phyloP scores from a whole-genome alignment of 2,329 filamentous ascomycete genomes.

The Chrysosporium keratinophilum region DNA sequence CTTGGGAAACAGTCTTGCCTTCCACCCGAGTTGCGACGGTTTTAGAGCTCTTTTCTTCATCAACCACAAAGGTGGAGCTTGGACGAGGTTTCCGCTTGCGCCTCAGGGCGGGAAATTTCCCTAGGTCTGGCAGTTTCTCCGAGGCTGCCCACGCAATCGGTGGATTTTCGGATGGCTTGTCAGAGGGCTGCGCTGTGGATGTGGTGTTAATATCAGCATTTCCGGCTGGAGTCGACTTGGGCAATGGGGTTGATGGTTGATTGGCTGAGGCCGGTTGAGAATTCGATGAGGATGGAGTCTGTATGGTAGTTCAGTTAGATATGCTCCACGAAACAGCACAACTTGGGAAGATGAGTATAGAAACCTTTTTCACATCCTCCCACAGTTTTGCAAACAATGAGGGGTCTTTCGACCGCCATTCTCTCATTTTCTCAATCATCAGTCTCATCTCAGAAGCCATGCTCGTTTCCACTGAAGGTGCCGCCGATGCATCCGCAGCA shows the following conservation, averaged over 20 bases:
- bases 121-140: conserved; percentile 10
- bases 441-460: conserved; percentile 44
- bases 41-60: background rate
- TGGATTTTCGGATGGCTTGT: background rate
- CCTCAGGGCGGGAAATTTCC: conserved; percentile 15
- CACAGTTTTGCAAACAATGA: conserved; percentile 46
- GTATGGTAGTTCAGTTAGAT: background rate
- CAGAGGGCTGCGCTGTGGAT: background rate
- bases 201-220: background rate
- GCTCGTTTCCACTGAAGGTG: conserved; percentile 20
- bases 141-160: background rate
- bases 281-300: background rate
- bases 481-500: background rate
- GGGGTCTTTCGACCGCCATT: conserved; percentile 47
- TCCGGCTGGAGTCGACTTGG: background rate
- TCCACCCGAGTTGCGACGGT: background rate
- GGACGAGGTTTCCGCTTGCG: conserved; percentile 9
- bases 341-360: background rate
- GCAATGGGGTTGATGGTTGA: background rate
- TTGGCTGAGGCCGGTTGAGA: background rate
- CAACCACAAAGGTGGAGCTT: background rate
- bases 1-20: background rate
- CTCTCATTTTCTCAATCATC: conserved; percentile 49
- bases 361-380: conserved; percentile 43
- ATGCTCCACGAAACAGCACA: background rate